phyloP scores from a whole-genome alignment of 495 filamentous ascomycete species.

The Neurospora sp. region DNA sequence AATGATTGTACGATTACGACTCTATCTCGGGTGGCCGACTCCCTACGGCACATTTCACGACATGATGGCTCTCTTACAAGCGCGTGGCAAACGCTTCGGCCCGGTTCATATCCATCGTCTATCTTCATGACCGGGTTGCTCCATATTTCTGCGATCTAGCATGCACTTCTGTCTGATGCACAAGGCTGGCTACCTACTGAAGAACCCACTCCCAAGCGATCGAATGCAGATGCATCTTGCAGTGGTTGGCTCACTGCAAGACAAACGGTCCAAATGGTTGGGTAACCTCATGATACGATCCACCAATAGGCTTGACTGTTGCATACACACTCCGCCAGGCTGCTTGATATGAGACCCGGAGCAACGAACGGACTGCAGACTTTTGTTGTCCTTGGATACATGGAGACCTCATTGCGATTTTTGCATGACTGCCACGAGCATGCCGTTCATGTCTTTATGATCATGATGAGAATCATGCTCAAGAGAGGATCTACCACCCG shows the following conservation, averaged over 20 bases:
- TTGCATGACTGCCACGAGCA: neutral
- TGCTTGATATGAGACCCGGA: neutral
- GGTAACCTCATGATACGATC: neutral
- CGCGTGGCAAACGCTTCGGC: neutral
- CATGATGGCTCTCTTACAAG: slow-evolving; percentile 1
- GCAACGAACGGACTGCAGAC: neutral
- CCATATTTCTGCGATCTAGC: neutral
- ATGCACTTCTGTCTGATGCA: neutral
- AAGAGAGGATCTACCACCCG: neutral
- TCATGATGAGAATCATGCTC: neutral
- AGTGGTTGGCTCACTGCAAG: neutral
- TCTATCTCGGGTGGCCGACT: neutral
- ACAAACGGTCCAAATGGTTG: neutral
- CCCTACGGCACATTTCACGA: neutral
- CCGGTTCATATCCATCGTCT: neutral
- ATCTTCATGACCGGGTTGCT: neutral
- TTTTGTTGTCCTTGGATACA: neutral
- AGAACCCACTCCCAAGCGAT: neutral
- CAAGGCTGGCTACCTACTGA: neutral
- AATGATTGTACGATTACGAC: slow-evolving; percentile 6
- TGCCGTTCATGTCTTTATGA: neutral
- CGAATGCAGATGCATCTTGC: neutral
- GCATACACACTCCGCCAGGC: neutral
- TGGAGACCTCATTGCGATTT: neutral
- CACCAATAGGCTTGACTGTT: neutral